phyloP scores from a whole-genome alignment of 108 stramenopile genomes.

The Fragilariopsis cylindrus region DNA sequence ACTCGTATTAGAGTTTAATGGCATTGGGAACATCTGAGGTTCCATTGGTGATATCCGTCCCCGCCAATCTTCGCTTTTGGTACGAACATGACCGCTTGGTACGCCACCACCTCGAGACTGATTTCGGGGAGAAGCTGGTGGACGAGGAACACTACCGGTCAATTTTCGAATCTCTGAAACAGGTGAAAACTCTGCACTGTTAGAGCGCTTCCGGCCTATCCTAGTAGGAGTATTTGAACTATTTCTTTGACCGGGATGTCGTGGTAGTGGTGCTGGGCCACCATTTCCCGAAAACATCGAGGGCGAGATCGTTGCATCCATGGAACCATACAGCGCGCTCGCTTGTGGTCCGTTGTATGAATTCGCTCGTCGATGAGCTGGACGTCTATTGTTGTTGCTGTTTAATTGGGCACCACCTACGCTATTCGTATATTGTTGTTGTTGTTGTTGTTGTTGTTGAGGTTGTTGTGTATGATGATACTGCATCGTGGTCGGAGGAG shows the following conservation, averaged over 20 bases:
- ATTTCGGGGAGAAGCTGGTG: constrained; percentile 4
- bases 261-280: constrained; percentile 10
- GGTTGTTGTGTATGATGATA: too few relatives aligned
- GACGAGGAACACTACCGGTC: constrained; percentile 17
- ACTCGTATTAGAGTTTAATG: neutral
- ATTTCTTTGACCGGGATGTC: neutral
- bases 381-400: neutral
- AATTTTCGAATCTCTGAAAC: constrained; percentile 29
- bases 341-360: constrained; percentile 16
- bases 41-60: neutral
- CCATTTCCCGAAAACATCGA: constrained; percentile 12
- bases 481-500: neutral
- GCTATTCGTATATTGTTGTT: neutral
- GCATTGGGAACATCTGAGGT: neutral
- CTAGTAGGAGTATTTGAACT: neutral
- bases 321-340: constrained; percentile 1
- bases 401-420: neutral
- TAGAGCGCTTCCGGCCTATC: neutral
- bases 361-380: constrained; percentile 19
- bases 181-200: constrained; percentile 32
- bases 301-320: neutral
- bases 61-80: constrained; percentile 15
- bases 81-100: neutral
- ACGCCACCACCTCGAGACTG: neutral
- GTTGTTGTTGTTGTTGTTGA: neutral